These are phyloP conservation scores for Leptomonas pyrrhocoris DNA, from an alignment of 208 protist species.

Conservation along the genomic window DNA sequence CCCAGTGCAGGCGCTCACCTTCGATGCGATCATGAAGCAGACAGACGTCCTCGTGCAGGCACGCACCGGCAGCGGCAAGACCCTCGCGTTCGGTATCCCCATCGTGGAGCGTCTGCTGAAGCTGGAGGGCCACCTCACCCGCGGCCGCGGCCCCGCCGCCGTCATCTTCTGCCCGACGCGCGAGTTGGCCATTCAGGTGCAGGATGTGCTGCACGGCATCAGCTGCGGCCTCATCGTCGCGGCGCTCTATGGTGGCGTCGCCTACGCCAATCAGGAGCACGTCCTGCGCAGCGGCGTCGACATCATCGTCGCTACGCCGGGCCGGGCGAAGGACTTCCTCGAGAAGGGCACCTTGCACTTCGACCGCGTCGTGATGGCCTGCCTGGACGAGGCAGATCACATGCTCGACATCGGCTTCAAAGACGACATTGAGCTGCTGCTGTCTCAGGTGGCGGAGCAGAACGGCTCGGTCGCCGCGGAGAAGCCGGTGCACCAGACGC, in stretches of 20 bases:
- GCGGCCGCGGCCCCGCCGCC: conserved; percentile 85
- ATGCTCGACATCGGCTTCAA: conserved; percentile 99
- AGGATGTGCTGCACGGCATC: conserved; percentile 90
- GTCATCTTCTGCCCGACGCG: conserved; percentile 98
- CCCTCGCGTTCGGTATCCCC: conserved; percentile 94
- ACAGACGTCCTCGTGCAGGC: conserved; percentile 91
- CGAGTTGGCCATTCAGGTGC: conserved; percentile 98
- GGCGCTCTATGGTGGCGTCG: conserved; percentile 93
- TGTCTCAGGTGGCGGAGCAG: conserved; percentile 91
- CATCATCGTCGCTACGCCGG: conserved; percentile 98
- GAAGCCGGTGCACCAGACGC: conserved; percentile 83
- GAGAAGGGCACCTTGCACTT: conserved; percentile 95
- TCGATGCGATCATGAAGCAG: conserved; percentile 91
- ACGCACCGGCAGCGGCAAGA: conserved; percentile 95
- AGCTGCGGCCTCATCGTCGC: conserved; percentile 93
- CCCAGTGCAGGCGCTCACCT: conserved; percentile 93
- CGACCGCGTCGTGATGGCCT: conserved; percentile 89
- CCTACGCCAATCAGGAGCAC: conserved; percentile 92
- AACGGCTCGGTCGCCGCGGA: conserved; percentile 89
- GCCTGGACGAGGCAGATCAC: conserved; percentile 99
- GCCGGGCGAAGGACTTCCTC: conserved; percentile 98
- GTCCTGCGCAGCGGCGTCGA: conserved; percentile 96
- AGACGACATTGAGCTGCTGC: conserved; percentile 95
- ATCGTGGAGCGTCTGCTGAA: conserved; percentile 82
- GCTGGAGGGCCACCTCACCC: conserved; percentile 24